Base-by-base conservation (phyloP, 139 green algal species). In the Helicosporidium sp. region DNA sequence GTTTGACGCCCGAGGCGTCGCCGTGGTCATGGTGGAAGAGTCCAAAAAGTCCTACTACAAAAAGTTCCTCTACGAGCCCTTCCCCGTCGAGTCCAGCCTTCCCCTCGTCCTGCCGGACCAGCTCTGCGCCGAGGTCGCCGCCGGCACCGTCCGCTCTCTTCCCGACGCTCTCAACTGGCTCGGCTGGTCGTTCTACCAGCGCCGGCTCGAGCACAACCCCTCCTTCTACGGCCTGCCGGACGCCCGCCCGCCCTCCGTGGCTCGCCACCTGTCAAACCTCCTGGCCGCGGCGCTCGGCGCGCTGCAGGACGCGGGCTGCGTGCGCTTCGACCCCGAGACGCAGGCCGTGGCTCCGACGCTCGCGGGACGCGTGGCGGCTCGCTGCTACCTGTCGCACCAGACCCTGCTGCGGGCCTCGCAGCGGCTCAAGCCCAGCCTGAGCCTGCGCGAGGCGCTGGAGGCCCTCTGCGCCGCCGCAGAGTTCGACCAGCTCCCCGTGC, bases 11-110 rank as follows among this genome's bases (percentile, higher is more conserved):
- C 72, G 82, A 36, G 88, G 77, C 26, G 72, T 89, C 34, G 83
- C 83, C 0, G 86, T 98, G 23, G 92, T 98, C 61, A 89, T 98
- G 71, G 89, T 89, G 55, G 73, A 93, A 57, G 89, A 96, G 54
- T 79, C 88, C 50, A 97, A 97, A 60, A 98, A 98, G 68, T 71
- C 69, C 46, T 98, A 96, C 60, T 96, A 94, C 70, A 96, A 96
- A 59, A 87, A 92, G 65, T 97, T 95, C 64, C 63, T 97, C 55
- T 96, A 96, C 51, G 87, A 95, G 65, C 88, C 88, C 20, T 96
- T 96, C 68, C 88, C 88, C 5, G 87, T 97, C 47, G 88, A 97
- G 73, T 84, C 65, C 45, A 74, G 56, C 41, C 75, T 96, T 31
- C 68, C 56, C 4, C 69, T 73, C n/a, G 69, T 85, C 58, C 57